Percentiles rank a stretch among this genome's conserved stretches.
Conservation (phyloP, 169 alveolate genomes). For the Plasmodium cynomolgi region DNA sequence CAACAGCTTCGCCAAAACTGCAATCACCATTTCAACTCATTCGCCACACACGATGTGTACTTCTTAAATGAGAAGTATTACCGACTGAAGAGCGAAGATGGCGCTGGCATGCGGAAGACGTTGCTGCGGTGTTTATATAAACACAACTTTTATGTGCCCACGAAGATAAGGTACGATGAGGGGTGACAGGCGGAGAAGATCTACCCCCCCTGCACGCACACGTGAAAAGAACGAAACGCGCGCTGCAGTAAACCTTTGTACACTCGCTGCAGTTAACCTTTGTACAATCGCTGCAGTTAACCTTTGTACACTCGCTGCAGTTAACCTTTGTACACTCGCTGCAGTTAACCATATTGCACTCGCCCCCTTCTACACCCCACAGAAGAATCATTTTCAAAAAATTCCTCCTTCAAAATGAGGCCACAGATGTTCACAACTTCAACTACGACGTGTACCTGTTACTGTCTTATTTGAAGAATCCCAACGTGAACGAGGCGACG, state of each 20-base stretch:
- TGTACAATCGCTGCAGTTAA: too few relatives aligned
- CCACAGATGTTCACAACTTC: constrained; percentile 14
- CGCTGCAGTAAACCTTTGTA: background rate
- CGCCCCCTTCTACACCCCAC: background rate
- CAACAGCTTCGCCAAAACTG: constrained; percentile 1
- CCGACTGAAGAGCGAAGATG: constrained; percentile 35
- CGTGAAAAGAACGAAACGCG: background rate
- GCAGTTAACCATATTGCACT: background rate
- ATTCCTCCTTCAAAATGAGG: constrained; percentile 33
- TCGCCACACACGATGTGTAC: constrained; percentile 31
- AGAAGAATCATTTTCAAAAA: constrained; percentile 68
- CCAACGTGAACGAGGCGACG: constrained; percentile 46
- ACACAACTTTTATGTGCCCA: constrained; percentile 50
- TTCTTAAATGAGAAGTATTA: constrained; percentile 21
- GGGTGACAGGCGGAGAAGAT: background rate
- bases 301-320: background rate
- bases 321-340: background rate
- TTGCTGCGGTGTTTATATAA: constrained; percentile 29
- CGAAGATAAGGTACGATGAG: constrained; percentile 35
- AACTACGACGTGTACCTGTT: constrained; percentile 62
- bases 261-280: too few relatives aligned
- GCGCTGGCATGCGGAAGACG: constrained; percentile 7
- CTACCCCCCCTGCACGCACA: background rate
- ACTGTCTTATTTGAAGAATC: constrained; percentile 53
- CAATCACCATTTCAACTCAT: constrained; percentile 1